phyloP scores from a whole-genome alignment of 805 yeast genomes.

The Candida nonsorbophila region DNA sequence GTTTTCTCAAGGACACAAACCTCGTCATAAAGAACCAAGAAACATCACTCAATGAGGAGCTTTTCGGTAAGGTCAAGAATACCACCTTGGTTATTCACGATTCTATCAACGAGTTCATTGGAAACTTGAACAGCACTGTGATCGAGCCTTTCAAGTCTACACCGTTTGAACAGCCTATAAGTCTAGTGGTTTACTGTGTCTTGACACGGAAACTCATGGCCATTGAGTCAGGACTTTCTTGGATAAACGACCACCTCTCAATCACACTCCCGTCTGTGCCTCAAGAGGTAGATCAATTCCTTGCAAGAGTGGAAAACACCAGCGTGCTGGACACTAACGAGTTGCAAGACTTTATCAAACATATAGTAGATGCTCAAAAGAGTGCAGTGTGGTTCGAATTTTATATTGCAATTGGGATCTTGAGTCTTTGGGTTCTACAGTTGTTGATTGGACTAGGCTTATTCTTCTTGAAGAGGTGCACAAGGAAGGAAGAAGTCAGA shows the following conservation, averaged over 20 bases:
- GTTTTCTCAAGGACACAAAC: slow-evolving; percentile 41
- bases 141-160: slow-evolving; percentile 63
- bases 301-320: too few species aligned
- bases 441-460: slow-evolving; percentile 30
- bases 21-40: slow-evolving; percentile 45
- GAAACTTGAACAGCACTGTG: slow-evolving; percentile 54
- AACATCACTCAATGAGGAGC: slow-evolving; percentile 48
- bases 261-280: slow-evolving; percentile 52
- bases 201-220: slow-evolving; percentile 66
- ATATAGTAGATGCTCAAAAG: slow-evolving; percentile 2
- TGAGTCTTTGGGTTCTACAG: slow-evolving; percentile 47
- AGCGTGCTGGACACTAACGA: background rate
- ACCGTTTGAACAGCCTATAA: slow-evolving; percentile 56
- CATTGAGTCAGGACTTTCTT: slow-evolving; percentile 67
- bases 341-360: slow-evolving; percentile 3
- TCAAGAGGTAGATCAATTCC: slow-evolving; percentile 3
- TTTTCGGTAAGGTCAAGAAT: slow-evolving; percentile 61
- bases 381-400: slow-evolving; percentile 40
- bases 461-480: slow-evolving; percentile 3
- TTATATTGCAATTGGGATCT: slow-evolving; percentile 37
- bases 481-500: slow-evolving; percentile 7
- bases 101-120: slow-evolving; percentile 55
- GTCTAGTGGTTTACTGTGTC: slow-evolving; percentile 70
- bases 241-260: slow-evolving; percentile 66
- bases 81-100: slow-evolving; percentile 55